These are phyloP conservation scores for Tuctoria greenei DNA, from an alignment of 176 grass and related monocot genomes.

Conservation along the genomic window DNA sequence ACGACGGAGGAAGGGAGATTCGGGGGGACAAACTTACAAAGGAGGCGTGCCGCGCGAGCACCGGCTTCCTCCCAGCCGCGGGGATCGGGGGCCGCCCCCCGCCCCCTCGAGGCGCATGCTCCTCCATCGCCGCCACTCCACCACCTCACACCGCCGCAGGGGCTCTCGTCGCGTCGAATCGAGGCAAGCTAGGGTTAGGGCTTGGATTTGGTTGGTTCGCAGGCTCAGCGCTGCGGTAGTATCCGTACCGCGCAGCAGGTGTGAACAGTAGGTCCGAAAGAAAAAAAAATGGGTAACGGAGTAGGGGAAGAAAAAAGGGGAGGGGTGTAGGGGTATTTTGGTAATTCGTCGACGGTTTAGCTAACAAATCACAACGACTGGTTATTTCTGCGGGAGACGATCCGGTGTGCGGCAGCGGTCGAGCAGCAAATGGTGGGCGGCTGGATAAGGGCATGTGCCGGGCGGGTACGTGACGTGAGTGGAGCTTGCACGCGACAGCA, in stretches of 20 bases:
- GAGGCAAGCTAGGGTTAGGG: slow-evolving; percentile 40
- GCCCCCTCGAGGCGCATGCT: slow-evolving; percentile 30
- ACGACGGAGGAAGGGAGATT: slow-evolving; percentile 9
- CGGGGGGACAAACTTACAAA: slow-evolving; percentile 53
- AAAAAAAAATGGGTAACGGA: no score
- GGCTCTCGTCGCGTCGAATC: background rate
- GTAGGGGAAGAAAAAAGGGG: background rate
- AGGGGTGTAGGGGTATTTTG: background rate
- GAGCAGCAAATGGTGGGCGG: background rate
- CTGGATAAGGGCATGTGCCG: no score
- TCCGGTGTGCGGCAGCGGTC: slow-evolving; percentile 4
- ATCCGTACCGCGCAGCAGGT: slow-evolving; percentile 25
- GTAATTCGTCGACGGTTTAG: slow-evolving; percentile 2
- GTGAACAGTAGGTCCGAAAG: slow-evolving; percentile 32
- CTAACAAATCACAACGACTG: background rate
- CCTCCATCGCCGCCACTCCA: slow-evolving; percentile 37
- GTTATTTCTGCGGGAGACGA: background rate
- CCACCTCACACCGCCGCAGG: background rate
- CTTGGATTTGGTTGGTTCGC: slow-evolving; percentile 18
- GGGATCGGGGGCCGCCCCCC: slow-evolving; percentile 59
- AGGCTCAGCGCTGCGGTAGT: background rate
- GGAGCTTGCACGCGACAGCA: no score
- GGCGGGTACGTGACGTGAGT: no score
- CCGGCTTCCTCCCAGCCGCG: slow-evolving; percentile 41
- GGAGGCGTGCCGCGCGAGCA: slow-evolving; percentile 63